phyloP scores from a whole-genome alignment of 129 eudicot genomes.

The Glebionis coronaria region DNA sequence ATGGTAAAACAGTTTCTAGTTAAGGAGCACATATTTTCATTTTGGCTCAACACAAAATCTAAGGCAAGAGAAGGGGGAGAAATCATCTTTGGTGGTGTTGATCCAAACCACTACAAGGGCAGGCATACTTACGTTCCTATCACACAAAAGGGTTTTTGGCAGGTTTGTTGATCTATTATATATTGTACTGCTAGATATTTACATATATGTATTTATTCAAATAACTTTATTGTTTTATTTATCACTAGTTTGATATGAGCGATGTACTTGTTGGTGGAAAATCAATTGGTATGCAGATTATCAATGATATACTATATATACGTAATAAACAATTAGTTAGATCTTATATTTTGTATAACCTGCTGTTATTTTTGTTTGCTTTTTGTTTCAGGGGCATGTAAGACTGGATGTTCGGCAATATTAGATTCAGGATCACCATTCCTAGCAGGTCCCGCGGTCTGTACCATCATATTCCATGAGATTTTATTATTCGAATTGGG shows the following conservation, averaged over 20 bases:
- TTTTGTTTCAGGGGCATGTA: conserved; percentile 31
- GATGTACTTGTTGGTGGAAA: conserved; percentile 56
- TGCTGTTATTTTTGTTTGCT: conserved; percentile 5
- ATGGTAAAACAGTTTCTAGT: conserved; percentile 39
- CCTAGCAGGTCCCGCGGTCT: conserved; percentile 75
- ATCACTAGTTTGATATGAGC: conserved; percentile 53
- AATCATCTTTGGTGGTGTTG: conserved; percentile 37
- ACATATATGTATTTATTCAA: not conserved
- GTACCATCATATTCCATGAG: not conserved
- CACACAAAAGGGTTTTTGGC: conserved; percentile 74
- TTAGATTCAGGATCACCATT: conserved; percentile 84
- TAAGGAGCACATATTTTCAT: conserved; percentile 31
- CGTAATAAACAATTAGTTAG: not conserved
- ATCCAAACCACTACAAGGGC: conserved; percentile 37
- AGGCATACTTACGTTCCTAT: conserved; percentile 42
- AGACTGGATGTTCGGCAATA: conserved; percentile 66
- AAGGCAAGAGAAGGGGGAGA: conserved; percentile 35
- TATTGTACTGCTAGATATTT: too few species aligned
- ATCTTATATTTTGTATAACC: not conserved
- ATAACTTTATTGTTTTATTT: not conserved
- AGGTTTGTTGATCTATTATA: conserved; percentile 35
- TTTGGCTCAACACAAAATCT: conserved; percentile 28
- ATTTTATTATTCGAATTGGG: not conserved
- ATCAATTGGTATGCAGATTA: conserved; percentile 41
- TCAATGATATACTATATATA: too few species aligned